phyloP scores from a whole-genome alignment of 208 protist genomes.

The Crithidia mellificae region DNA sequence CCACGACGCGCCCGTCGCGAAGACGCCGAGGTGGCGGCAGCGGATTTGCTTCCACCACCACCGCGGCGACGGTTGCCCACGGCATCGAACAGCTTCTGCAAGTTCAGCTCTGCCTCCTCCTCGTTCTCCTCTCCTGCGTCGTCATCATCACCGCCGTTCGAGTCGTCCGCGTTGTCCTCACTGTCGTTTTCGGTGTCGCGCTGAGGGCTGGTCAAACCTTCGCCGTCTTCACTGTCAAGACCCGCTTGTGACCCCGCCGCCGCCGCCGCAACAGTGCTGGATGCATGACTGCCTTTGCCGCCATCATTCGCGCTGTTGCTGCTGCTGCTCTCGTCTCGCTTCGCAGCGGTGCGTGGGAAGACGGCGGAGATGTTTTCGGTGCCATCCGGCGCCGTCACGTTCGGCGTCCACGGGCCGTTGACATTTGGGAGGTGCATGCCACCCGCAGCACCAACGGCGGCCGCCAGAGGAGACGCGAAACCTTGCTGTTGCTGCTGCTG shows the following conservation, averaged over 20 bases:
- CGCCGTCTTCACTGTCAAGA: not conserved
- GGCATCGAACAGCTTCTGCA: constrained; percentile 26
- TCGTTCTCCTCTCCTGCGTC: constrained; percentile 11
- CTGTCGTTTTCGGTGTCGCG: not conserved
- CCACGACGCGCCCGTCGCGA: constrained; percentile 8
- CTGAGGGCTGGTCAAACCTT: not conserved
- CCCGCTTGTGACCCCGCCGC: not conserved
- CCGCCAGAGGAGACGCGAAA: not conserved
- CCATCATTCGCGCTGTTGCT: not conserved
- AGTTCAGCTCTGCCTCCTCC: constrained; percentile 26
- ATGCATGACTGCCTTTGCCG: too few species aligned
- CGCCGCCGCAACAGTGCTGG: not conserved
- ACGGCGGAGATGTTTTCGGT: constrained; percentile 17
- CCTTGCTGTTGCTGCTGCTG: not conserved
- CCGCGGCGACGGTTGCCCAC: constrained; percentile 13
- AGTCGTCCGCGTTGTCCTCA: too few species aligned
- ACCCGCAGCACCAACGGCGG: not conserved
- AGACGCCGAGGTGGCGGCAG: not conserved
- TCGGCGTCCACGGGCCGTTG: constrained; percentile 32
- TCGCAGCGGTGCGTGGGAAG: constrained; percentile 27
- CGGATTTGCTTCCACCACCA: not conserved
- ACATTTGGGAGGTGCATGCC: not conserved
- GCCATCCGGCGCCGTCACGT: constrained; percentile 8
- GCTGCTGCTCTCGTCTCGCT: constrained; percentile 11
- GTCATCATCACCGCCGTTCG: too few species aligned